Evolutionary conservation across 257 asterid species (phyloP).

Genomic region (Nicotiana tabacum): DNA sequence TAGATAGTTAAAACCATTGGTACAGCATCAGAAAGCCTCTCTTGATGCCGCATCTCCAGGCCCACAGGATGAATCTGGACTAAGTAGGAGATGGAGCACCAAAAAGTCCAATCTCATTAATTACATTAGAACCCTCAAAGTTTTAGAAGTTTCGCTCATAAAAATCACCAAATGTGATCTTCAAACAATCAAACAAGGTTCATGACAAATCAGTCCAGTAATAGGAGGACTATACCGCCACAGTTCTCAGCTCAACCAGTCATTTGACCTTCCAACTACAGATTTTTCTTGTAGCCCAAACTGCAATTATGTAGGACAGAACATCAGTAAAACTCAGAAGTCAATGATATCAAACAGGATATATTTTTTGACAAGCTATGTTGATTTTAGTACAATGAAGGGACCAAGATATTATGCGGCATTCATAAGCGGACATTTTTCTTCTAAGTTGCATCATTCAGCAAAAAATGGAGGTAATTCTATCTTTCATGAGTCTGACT

Average conservation of each 20-base stretch:
- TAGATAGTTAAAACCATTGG: background rate
- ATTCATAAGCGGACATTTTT: background rate
- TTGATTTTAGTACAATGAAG: background rate
- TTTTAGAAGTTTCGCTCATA: background rate
- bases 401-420: background rate
- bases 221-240: background rate
- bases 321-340: background rate
- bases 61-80: background rate
- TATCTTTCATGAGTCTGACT: background rate
- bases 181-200: background rate
- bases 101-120: background rate
- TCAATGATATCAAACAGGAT: background rate
- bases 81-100: background rate
- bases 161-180: background rate
- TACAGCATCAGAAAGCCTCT: background rate
- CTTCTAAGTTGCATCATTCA: background rate
- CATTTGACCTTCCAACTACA: background rate
- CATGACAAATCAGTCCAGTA: background rate
- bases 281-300: slow-evolving; percentile 7
- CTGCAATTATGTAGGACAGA: slow-evolving; percentile 3
- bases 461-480: background rate
- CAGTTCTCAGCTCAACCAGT: background rate
- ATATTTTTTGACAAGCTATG: background rate
- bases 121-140: background rate
- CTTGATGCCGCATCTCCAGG: background rate